These are phyloP conservation scores for Oryza rufipogon DNA, from an alignment of 176 grass and related monocot species.

Conservation along the genomic window DNA sequence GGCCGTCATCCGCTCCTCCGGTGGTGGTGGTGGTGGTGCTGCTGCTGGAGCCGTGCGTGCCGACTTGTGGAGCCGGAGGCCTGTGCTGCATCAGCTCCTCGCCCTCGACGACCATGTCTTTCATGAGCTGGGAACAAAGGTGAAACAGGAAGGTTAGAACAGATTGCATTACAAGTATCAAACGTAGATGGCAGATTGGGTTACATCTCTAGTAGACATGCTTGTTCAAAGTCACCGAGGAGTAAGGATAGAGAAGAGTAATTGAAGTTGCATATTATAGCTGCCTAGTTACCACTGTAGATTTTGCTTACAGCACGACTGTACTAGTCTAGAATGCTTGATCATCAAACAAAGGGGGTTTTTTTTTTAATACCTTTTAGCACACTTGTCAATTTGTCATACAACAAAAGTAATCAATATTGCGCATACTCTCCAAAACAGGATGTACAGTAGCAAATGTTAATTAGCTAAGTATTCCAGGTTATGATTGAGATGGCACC, in stretches of 20 bases:
- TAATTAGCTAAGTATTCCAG: neutral
- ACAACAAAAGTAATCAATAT: neutral
- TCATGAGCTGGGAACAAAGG: slow-evolving; percentile 58
- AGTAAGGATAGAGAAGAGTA: neutral
- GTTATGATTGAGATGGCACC: slow-evolving; percentile 32
- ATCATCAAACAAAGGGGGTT: neutral
- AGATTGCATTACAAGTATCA: neutral
- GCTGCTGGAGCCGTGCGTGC: neutral
- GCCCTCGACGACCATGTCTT: slow-evolving; percentile 44
- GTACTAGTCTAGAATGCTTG: neutral
- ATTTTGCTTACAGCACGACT: neutral
- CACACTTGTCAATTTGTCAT: neutral
- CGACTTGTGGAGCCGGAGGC: neutral
- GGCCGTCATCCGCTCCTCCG: neutral
- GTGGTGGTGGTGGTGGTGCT: neutral
- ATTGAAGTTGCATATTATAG: neutral
- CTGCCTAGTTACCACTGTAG: neutral
- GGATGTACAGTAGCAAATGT: neutral
- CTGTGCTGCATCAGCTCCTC: slow-evolving; percentile 69
- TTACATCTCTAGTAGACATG: neutral
- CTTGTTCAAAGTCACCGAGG: neutral
- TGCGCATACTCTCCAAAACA: neutral
- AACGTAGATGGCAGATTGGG: neutral
- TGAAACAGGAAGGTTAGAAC: neutral
- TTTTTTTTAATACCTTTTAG: neutral